Evolutionary conservation across 164 flowering plant species (phyloP).

Genomic region (Akebia trifoliata): DNA sequence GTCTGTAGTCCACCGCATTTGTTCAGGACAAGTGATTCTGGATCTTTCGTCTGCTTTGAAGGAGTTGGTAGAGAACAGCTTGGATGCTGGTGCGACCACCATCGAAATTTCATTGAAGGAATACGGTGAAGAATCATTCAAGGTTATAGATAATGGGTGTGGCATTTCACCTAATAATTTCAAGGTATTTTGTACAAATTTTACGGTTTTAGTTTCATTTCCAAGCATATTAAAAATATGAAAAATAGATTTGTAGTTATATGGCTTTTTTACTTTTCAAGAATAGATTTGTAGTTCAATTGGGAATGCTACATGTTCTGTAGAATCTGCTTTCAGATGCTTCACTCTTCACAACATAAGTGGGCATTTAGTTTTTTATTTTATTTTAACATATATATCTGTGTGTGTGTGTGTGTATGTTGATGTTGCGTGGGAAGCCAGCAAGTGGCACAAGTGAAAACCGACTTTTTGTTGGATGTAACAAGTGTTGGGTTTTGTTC

Average conservation of each 20-base stretch:
- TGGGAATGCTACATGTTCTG: no score
- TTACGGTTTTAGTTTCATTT: neutral
- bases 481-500: neutral
- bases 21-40: slow-evolving; percentile 87
- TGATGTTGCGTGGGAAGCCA: no score
- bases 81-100: slow-evolving; percentile 93
- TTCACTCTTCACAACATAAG: no score
- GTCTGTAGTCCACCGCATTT: slow-evolving; percentile 69
- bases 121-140: slow-evolving; percentile 72
- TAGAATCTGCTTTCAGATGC: no score
- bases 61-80: slow-evolving; percentile 98
- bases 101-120: slow-evolving; percentile 73
- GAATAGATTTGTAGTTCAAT: no score
- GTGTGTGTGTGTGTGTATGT: no score
- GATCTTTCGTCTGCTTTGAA: slow-evolving; percentile 97
- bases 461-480: neutral
- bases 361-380: no score
- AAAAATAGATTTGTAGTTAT: no score
- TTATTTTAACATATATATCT: no score
- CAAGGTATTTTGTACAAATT: slow-evolving; percentile 41
- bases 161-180: slow-evolving; percentile 85
- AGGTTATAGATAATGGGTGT: slow-evolving; percentile 84
- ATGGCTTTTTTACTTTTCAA: no score
- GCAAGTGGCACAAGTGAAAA: neutral
- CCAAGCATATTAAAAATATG: neutral